These are phyloP conservation scores for Trichoderma erinaceum DNA, from an alignment of 495 filamentous ascomycete genomes.

Conservation along the genomic window DNA sequence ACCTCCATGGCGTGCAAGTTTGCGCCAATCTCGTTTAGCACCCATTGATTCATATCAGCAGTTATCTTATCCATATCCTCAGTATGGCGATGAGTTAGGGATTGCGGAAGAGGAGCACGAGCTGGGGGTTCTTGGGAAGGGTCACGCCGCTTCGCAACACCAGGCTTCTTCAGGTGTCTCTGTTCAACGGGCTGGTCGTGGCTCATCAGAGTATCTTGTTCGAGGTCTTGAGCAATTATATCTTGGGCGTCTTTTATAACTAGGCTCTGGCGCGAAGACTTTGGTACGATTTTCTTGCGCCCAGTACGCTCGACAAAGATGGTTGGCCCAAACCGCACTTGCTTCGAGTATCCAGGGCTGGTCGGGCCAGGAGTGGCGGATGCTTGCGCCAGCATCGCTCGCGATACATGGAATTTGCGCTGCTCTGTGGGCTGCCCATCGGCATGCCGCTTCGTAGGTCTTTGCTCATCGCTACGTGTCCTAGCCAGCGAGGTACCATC, in stretches of 20 bases:
- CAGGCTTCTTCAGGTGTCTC: conserved; percentile 4
- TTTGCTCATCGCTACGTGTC: not conserved
- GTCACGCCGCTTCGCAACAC: not conserved
- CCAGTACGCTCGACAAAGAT: conserved; percentile 44
- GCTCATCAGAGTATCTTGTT: not conserved
- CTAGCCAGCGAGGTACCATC: not conserved
- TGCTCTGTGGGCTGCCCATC: conserved; percentile 21
- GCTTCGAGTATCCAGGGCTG: conserved; percentile 25
- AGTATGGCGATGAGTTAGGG: conserved; percentile 34
- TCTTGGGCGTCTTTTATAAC: not conserved
- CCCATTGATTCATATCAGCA: conserved; percentile 44
- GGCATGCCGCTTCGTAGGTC: conserved; percentile 6
- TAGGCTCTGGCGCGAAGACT: conserved; percentile 9
- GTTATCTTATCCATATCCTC: conserved; percentile 40
- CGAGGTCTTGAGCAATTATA: not conserved
- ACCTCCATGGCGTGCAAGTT: conserved; percentile 34
- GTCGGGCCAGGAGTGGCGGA: not conserved
- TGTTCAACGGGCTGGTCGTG: not conserved
- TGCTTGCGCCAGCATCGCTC: conserved; percentile 18
- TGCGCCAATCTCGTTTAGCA: conserved; percentile 42
- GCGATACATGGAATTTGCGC: conserved; percentile 46
- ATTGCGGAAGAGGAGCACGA: conserved; percentile 30
- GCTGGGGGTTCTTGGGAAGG: conserved; percentile 1
- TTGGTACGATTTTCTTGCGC: conserved; percentile 27
- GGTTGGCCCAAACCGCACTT: conserved; percentile 30